These are phyloP conservation scores for Rubia peregrina DNA, from an alignment of 305 asterid species.

Conservation along the genomic window DNA sequence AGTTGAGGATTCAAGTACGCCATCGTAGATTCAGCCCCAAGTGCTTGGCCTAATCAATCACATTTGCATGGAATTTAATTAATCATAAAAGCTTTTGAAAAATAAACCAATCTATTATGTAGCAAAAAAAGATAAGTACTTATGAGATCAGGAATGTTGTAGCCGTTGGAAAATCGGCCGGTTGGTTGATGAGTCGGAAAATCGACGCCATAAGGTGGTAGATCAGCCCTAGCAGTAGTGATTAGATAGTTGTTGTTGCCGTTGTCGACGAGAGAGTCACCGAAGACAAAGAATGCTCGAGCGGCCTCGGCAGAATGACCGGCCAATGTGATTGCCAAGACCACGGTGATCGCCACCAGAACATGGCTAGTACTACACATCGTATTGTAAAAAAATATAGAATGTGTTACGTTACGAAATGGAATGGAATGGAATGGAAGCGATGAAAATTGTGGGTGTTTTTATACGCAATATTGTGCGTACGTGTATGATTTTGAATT, in stretches of 20 bases:
- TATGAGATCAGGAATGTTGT: constrained; percentile 68
- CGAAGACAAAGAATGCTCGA: constrained; percentile 66
- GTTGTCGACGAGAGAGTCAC: constrained; percentile 68
- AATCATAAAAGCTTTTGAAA: background rate
- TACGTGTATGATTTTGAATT: background rate
- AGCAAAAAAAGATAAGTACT: constrained; percentile 22
- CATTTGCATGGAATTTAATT: background rate
- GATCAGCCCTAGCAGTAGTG: constrained; percentile 70
- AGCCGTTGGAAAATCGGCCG: constrained; percentile 78
- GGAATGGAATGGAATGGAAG: background rate
- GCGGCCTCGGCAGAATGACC: constrained; percentile 31
- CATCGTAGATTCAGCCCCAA: constrained; percentile 57
- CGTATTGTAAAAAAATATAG: background rate
- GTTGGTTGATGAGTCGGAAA: constrained; percentile 62
- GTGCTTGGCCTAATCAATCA: constrained; percentile 36
- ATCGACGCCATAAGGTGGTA: constrained; percentile 83
- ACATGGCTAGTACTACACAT: constrained; percentile 12
- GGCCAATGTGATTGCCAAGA: background rate
- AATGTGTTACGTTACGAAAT: background rate
- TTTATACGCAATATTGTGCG: background rate
- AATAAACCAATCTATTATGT: background rate
- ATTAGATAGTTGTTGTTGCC: constrained; percentile 73
- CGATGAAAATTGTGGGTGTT: background rate
- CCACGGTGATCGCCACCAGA: constrained; percentile 8
- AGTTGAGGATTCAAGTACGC: constrained; percentile 59